Evolutionary conservation across 1,139 yeast species (phyloP).

Genomic region (Lodderomyces orthopsilosis): DNA sequence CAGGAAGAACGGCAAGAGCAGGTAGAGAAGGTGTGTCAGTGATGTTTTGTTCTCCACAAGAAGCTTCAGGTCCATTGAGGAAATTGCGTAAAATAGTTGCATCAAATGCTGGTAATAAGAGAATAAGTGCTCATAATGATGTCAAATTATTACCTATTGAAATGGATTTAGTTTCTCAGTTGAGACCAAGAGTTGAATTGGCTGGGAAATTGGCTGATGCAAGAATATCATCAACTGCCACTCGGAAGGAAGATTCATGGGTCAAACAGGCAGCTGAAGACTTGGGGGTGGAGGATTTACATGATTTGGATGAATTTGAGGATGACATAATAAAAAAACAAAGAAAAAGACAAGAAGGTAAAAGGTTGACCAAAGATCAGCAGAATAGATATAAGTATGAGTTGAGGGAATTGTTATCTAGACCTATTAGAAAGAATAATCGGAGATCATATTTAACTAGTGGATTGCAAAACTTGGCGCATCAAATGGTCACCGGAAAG

Average conservation of each 20-base stretch:
- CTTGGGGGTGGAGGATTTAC: conserved; percentile 72
- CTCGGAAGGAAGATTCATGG: conserved; percentile 78
- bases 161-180: conserved; percentile 64
- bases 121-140: conserved; percentile 45
- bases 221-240: conserved; percentile 54
- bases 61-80: conserved; percentile 81
- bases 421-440: conserved; percentile 64
- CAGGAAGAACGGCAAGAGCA: conserved; percentile 98
- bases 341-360: conserved; percentile 58
- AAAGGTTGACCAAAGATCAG: conserved; percentile 51
- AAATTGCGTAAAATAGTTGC: conserved; percentile 68
- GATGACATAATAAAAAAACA: conserved; percentile 67
- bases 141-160: conserved; percentile 78
- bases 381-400: conserved; percentile 50
- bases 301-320: conserved; percentile 56
- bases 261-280: conserved; percentile 90
- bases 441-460: conserved; percentile 80
- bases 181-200: conserved; percentile 64
- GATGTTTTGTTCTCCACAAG: conserved; percentile 90
- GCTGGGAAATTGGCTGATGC: conserved; percentile 78
- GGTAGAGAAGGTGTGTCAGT: conserved; percentile 92
- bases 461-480: conserved; percentile 83
- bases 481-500: conserved; percentile 69
- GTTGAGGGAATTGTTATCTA: conserved; percentile 52
- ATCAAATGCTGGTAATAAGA: conserved; percentile 21